Evolutionary conservation across 352 stramenopile genomes (phyloP), one percentile per base, ranked within the genome.

Genomic region (Blastocystis sp.): DNA sequence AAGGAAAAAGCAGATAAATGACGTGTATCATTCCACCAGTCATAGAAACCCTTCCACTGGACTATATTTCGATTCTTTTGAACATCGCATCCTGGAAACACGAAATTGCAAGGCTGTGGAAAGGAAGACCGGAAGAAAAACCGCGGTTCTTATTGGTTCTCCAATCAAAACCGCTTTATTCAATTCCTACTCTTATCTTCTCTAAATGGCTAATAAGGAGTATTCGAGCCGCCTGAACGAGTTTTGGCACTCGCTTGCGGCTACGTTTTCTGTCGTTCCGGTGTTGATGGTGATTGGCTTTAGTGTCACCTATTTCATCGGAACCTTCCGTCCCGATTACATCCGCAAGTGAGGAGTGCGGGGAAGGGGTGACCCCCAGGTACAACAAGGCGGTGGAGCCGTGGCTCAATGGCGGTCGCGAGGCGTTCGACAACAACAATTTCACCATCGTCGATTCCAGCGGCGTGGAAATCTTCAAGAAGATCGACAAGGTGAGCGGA

Each of bases 401-500:
- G 40, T 84, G 74, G 74, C 14, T 52, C 10, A 48, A 84, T 60
- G 74, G 42, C 34, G 74, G 74, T 21, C 54, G 38, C 17, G 11
- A 69, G 14, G 74, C 65, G 24, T 84, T 84, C 66, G 42, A 57
- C 42, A 63, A 52, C 24, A 19, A 69, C 2, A 59, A 28, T 59
- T 84, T 84, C 57, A 84, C 40, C 57, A 38, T 84, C 52, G 54
- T 59, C 14, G 60, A 66, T 70, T 84, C 74, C 2, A 43, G 48
- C 21, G 40, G 38, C 34, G 54, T 69, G 14, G 40, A 28, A 24
- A 10, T 43, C 45, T 88, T 76, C 28, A 59, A 38, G 19, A 48
- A 74, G 61, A 61, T 60, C 48, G 59, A 52, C 17, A 17, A 45
- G 4, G 45, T n/a, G 4, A 63, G n/a, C 10, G 78, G 78, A 3